Conservation (phyloP, 305 asterid species). For the Fraxinus angustifolia region DNA sequence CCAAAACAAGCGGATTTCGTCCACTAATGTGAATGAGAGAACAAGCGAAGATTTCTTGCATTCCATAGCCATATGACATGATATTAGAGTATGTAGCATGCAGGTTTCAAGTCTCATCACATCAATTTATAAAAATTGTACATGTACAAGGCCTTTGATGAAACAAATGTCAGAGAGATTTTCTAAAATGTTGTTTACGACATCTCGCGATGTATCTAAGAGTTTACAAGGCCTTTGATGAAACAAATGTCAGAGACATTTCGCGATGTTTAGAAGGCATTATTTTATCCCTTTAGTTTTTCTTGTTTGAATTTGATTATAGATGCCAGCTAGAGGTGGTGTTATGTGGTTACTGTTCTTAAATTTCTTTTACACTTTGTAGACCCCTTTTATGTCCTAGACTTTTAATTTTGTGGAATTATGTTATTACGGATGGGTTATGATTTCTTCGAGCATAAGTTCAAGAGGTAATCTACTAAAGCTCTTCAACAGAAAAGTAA, state of each 20-base stretch:
- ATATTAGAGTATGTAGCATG: background rate
- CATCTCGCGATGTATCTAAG: too few species aligned
- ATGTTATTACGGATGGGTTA: background rate
- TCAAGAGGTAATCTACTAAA: background rate
- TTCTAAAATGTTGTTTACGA: too few species aligned
- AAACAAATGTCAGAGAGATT: background rate
- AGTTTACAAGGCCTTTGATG: too few species aligned
- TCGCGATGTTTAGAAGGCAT: background rate
- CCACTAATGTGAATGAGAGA: too few species aligned
- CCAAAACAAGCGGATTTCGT: background rate
- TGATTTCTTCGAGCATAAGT: background rate
- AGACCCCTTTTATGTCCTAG: background rate
- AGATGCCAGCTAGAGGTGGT: background rate
- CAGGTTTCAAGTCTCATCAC: background rate
- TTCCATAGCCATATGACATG: background rate
- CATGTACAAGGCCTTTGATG: background rate
- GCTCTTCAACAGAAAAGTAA: slow-evolving; percentile 7
- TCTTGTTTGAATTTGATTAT: background rate
- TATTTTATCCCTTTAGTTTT: background rate
- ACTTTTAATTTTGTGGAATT: background rate
- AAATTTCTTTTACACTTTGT: background rate
- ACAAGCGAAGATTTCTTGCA: too few species aligned
- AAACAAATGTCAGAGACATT: background rate
- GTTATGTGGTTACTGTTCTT: background rate
- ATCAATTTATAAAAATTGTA: background rate